Evolutionary conservation across 352 stramenopile species (phyloP).

Genomic region (Globisporangium megalacanthum): DNA sequence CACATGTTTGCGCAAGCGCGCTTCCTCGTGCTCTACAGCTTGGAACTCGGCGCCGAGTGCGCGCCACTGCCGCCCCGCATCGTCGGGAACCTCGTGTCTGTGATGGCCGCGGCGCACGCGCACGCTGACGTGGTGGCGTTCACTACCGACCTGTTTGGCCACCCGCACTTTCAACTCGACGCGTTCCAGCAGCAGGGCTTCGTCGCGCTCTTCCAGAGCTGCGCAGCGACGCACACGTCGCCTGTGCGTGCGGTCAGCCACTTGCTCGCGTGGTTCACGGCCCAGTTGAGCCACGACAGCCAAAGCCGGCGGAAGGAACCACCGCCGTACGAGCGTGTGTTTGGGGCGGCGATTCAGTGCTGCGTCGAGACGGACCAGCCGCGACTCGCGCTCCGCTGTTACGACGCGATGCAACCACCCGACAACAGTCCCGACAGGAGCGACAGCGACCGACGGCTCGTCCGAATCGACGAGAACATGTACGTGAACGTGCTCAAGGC

Average conservation of each 20-base stretch:
- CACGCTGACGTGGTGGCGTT: slow-evolving; percentile 31
- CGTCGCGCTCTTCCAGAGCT: slow-evolving; percentile 48
- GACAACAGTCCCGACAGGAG: background rate
- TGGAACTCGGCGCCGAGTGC: slow-evolving; percentile 9
- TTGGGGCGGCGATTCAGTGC: slow-evolving; percentile 66
- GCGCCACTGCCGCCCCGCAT: slow-evolving; percentile 35
- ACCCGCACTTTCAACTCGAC: slow-evolving; percentile 22
- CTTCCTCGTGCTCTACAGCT: slow-evolving; percentile 49
- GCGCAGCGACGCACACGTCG: slow-evolving; percentile 6
- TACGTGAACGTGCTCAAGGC: slow-evolving; percentile 75
- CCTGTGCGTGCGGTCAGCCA: slow-evolving; percentile 12
- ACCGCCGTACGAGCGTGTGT: slow-evolving; percentile 43
- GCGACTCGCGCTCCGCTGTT: slow-evolving; percentile 49
- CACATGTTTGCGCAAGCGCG: slow-evolving; percentile 45
- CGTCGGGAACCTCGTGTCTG: slow-evolving; percentile 43
- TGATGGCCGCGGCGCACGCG: slow-evolving; percentile 30
- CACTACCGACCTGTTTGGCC: slow-evolving; percentile 27
- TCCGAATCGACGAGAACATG: slow-evolving; percentile 65
- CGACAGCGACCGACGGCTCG: background rate
- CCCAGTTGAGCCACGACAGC: background rate
- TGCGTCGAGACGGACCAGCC: slow-evolving; percentile 37
- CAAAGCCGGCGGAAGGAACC: background rate
- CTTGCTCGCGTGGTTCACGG: slow-evolving; percentile 34
- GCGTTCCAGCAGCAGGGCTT: slow-evolving; percentile 63
- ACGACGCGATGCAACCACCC: slow-evolving; percentile 18